phyloP scores from a whole-genome alignment of 2,329 filamentous ascomycete genomes.

The Paecilomyces variotii region DNA sequence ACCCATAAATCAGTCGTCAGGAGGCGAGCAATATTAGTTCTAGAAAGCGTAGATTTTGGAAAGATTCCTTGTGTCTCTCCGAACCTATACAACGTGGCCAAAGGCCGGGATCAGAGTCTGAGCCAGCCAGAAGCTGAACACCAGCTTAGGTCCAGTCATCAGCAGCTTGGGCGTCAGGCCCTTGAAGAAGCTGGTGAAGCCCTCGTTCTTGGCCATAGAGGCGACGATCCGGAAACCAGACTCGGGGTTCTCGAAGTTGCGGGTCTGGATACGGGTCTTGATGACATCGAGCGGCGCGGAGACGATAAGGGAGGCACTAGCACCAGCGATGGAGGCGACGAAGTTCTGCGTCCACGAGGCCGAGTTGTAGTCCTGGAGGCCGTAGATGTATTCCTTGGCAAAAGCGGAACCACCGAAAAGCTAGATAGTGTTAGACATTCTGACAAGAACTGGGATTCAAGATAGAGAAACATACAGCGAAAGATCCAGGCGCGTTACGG shows the following conservation, averaged over 20 bases:
- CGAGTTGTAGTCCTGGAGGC: slow-evolving; percentile 87
- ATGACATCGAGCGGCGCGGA: slow-evolving; percentile 96
- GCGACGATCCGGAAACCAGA: slow-evolving; percentile 83
- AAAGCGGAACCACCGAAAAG: slow-evolving; percentile 96
- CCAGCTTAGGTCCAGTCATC: slow-evolving; percentile 98
- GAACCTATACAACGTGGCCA: slow-evolving; percentile 52
- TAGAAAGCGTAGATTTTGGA: background rate
- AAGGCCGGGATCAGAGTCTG: slow-evolving; percentile 97
- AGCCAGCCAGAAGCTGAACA: slow-evolving; percentile 99
- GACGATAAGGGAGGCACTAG: slow-evolving; percentile 87
- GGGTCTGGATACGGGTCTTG: slow-evolving; percentile 97
- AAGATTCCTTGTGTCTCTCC: background rate
- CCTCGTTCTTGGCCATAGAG: slow-evolving; percentile 91
- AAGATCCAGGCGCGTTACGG: slow-evolving; percentile 91
- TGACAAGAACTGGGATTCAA: slow-evolving; percentile 11
- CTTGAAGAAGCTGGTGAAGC: slow-evolving; percentile 87
- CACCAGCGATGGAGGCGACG: slow-evolving; percentile 88
- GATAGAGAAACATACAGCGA: slow-evolving; percentile 61
- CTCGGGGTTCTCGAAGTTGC: slow-evolving; percentile 97
- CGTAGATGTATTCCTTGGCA: slow-evolving; percentile 92
- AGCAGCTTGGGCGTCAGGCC: slow-evolving; percentile 92
- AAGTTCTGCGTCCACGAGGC: slow-evolving; percentile 96
- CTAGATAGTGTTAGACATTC: slow-evolving; percentile 36
- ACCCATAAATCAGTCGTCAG: background rate
- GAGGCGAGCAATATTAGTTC: background rate